Percentiles rank a stretch among this genome's conserved stretches.
Conservation (phyloP, 208 protist genomes). For the Leishmania martiniquensis region DNA sequence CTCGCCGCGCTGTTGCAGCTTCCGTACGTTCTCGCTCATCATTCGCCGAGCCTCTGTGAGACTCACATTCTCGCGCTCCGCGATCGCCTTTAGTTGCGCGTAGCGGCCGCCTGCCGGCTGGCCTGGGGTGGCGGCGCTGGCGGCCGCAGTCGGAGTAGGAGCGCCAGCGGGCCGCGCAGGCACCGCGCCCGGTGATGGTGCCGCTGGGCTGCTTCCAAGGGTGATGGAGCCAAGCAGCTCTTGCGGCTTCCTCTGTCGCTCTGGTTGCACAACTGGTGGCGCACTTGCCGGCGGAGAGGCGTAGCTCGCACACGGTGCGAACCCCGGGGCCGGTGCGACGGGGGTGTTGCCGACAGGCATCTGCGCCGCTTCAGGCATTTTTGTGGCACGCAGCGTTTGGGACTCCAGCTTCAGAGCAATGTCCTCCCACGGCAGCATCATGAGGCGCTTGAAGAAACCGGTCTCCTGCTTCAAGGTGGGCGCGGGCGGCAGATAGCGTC, state of each 20-base stretch:
- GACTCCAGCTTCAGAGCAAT: constrained; percentile 72
- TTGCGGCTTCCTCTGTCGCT: constrained; percentile 31
- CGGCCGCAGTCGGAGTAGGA: neutral
- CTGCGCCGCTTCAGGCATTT: constrained; percentile 5
- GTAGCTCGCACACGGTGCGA: neutral
- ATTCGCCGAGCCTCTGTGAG: constrained; percentile 81
- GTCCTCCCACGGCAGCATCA: constrained; percentile 84
- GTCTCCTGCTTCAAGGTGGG: constrained; percentile 82
- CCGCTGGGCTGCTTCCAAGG: neutral
- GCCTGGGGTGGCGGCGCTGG: neutral
- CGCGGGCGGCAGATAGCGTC: constrained; percentile 57
- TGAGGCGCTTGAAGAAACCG: constrained; percentile 83
- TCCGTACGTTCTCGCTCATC: constrained; percentile 80
- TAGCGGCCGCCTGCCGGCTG: constrained; percentile 54
- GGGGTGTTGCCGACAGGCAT: neutral
- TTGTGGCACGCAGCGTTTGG: constrained; percentile 52
- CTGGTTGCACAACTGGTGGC: constrained; percentile 4
- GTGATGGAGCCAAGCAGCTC: constrained; percentile 31
- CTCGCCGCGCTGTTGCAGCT: constrained; percentile 76
- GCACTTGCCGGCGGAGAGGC: neutral
- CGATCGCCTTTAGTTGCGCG: constrained; percentile 78
- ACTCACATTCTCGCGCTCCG: constrained; percentile 76
- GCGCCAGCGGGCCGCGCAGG: neutral
- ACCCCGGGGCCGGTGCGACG: neutral
- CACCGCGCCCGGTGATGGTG: neutral